A percentile compares a stretch with the other conserved stretches of the same genome.
Evolutionary conservation across 345 rosid species (phyloP).

Genomic region (Iberis pinnata): DNA sequence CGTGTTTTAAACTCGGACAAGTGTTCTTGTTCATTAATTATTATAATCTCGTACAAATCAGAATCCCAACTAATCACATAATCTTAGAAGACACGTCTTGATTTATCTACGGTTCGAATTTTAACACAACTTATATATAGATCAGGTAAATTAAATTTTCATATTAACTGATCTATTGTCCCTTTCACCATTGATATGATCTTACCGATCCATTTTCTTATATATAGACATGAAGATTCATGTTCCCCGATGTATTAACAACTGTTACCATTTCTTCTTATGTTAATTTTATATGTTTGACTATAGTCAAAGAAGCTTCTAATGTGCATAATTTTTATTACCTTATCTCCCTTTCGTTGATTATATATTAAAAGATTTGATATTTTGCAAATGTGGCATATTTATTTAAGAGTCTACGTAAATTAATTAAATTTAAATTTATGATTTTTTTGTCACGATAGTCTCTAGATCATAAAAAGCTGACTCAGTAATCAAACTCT

Average conservation of each 20-base stretch:
- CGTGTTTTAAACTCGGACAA: slow-evolving; percentile 26
- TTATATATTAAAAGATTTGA: slow-evolving; percentile 7
- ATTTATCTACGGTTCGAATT: slow-evolving; percentile 26
- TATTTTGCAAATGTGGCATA: slow-evolving; percentile 27
- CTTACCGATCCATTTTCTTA: slow-evolving; percentile 23
- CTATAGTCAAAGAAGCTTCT: slow-evolving; percentile 25
- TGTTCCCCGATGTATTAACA: slow-evolving; percentile 25
- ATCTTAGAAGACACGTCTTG: slow-evolving; percentile 29
- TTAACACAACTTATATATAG: slow-evolving; percentile 18
- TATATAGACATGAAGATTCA: slow-evolving; percentile 3
- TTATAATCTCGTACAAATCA: slow-evolving; percentile 23
- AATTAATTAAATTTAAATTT: slow-evolving; percentile 5
- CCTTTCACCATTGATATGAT: slow-evolving; percentile 26
- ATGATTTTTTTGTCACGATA: no score
- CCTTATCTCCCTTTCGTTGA: slow-evolving; percentile 12
- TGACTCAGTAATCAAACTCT: no score
- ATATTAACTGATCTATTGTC: slow-evolving; percentile 25
- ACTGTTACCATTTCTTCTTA: slow-evolving; percentile 17
- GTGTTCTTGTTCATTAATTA: slow-evolving; percentile 21
- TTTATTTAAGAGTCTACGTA: slow-evolving; percentile 21
- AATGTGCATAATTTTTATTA: slow-evolving; percentile 4
- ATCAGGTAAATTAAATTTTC: slow-evolving; percentile 32
- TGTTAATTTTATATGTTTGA: slow-evolving; percentile 24
- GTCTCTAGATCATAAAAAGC: no score
- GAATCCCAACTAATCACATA: slow-evolving; percentile 27